phyloP scores from a whole-genome alignment of 768 basidiomycete genomes.

The Trametes cubensis region DNA sequence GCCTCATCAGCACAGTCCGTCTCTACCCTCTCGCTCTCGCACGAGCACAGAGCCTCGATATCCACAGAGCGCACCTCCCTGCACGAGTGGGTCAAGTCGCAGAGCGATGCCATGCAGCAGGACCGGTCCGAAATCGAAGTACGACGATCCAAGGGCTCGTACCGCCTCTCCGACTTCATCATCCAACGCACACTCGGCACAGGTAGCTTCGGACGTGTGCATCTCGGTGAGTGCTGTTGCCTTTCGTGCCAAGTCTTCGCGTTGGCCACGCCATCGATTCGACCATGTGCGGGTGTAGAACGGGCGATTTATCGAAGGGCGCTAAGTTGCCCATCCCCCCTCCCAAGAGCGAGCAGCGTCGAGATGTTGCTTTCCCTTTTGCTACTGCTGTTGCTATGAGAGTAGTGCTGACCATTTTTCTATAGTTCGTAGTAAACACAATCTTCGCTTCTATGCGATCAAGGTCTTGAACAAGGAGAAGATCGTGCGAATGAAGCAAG shows the following conservation, averaged over 20 bases:
- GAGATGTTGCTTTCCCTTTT: not conserved
- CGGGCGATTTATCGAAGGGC: not conserved
- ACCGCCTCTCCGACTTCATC: conserved; percentile 75
- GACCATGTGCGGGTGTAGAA: not conserved
- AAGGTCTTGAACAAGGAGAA: conserved; percentile 94
- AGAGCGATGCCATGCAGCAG: conserved; percentile 40
- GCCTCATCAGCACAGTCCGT: conserved; percentile 16
- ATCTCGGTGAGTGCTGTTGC: conserved; percentile 58
- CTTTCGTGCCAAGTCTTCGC: not conserved
- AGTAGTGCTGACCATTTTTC: no score
- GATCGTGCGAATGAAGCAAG: conserved; percentile 90
- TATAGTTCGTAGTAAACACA: conserved; percentile 86
- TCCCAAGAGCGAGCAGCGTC: not conserved
- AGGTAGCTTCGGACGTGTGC: conserved; percentile 97
- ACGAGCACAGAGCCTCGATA: conserved; percentile 64
- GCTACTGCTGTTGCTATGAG: no score
- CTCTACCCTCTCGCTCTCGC: conserved; percentile 21
- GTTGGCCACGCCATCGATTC: not conserved
- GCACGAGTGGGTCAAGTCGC: conserved; percentile 47
- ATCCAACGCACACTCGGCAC: conserved; percentile 87
- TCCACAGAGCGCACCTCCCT: conserved; percentile 68
- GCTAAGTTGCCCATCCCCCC: not conserved
- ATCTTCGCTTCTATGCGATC: conserved; percentile 94
- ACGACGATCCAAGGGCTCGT: conserved; percentile 62
- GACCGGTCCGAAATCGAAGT: conserved; percentile 37